Conservation (phyloP, 371 early-diverging fungal species). For the Apophysomyces ossiformis region DNA sequence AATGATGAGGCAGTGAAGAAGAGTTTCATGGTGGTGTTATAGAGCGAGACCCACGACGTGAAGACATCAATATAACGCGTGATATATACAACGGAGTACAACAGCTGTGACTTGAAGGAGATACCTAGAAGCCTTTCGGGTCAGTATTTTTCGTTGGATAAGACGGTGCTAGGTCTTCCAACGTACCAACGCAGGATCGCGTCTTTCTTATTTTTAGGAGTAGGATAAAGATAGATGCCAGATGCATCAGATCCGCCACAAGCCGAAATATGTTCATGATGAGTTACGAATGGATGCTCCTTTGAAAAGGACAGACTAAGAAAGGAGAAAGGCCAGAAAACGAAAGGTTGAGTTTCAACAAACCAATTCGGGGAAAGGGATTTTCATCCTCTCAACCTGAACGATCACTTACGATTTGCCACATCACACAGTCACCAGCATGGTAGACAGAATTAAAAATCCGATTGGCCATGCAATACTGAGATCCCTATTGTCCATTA, state of each 20-base stretch:
- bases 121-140: slow-evolving; percentile 72
- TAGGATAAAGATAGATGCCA: slow-evolving; percentile 93
- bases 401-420: too few species aligned
- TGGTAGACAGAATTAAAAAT: too few species aligned
- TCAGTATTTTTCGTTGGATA: background rate
- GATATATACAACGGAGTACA: slow-evolving; percentile 94
- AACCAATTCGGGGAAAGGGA: too few species aligned
- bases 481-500: too few species aligned
- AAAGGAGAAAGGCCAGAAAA: too few species aligned
- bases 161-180: background rate
- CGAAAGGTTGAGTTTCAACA: too few species aligned
- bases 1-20: slow-evolving; percentile 89
- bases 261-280: slow-evolving; percentile 93
- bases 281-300: background rate
- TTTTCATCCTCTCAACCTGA: too few species aligned
- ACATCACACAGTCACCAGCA: too few species aligned
- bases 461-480: too few species aligned
- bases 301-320: too few species aligned
- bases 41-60: slow-evolving; percentile 74
- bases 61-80: slow-evolving; percentile 98
- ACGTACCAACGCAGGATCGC: slow-evolving; percentile 85
- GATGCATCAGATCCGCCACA: slow-evolving; percentile 92
- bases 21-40: slow-evolving; percentile 96
- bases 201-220: slow-evolving; percentile 87
- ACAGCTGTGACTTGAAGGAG: slow-evolving; percentile 95